Conservation (phyloP, 2,329 filamentous ascomycete genomes). For the Macrophomina tecta region DNA sequence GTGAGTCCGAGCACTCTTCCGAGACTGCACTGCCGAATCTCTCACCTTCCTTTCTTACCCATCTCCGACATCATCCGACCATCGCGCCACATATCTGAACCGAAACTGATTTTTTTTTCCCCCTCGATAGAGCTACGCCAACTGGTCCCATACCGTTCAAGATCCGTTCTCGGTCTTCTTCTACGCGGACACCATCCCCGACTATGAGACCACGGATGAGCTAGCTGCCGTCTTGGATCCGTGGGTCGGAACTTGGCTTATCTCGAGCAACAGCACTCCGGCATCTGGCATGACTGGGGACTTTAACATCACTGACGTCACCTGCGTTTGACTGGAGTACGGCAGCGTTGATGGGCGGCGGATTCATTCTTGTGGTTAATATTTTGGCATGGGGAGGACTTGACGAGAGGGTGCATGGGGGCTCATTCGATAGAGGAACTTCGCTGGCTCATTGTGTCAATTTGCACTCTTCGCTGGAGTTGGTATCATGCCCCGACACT, state of each 20-base stretch:
- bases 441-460: too few relatives aligned
- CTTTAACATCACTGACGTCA: constrained; percentile 19
- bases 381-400: too few relatives aligned
- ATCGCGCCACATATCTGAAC: neutral
- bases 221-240: constrained; percentile 14
- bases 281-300: constrained; percentile 7
- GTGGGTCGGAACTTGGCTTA: constrained; percentile 25
- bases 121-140: constrained; percentile 15
- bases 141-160: constrained; percentile 20
- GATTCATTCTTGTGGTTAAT: too few relatives aligned
- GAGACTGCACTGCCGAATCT: too few relatives aligned
- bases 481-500: too few relatives aligned
- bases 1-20: neutral
- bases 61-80: neutral
- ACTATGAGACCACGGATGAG: constrained; percentile 10
- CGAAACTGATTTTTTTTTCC: neutral
- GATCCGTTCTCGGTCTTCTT: constrained; percentile 25
- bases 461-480: too few relatives aligned
- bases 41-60: neutral
- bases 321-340: neutral
- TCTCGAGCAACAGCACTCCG: neutral
- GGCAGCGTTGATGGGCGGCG: neutral
- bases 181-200: constrained; percentile 26
- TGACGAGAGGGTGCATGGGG: too few relatives aligned
- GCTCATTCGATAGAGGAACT: too few relatives aligned